Percentiles rank a stretch among this genome's conserved stretches.
Conservation (phyloP, 2,329 filamentous ascomycete genomes). For the Coniochaeta sp. region DNA sequence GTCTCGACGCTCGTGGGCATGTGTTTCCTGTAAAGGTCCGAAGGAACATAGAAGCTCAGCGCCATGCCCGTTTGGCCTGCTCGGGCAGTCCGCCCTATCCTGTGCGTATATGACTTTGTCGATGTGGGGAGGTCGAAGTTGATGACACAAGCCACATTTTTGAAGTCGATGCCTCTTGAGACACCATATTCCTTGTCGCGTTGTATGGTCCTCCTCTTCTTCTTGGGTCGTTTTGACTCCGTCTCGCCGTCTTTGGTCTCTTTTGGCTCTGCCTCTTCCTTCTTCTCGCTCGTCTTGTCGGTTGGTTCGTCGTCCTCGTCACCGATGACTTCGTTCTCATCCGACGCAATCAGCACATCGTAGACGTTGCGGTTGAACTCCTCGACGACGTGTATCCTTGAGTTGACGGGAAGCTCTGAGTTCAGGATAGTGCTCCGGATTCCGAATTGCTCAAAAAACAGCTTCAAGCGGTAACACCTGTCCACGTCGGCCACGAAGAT, state of each 20-base stretch:
- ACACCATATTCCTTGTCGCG: conserved; percentile 85
- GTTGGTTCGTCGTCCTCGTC: conserved; percentile 30
- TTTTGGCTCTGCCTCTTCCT: conserved; percentile 19
- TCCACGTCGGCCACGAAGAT: conserved; percentile 76
- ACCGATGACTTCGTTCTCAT: conserved; percentile 36
- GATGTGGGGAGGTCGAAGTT: conserved; percentile 93
- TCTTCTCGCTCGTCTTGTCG: conserved; percentile 15
- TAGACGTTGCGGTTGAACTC: conserved; percentile 97
- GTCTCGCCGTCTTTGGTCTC: conserved; percentile 16
- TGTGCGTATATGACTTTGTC: conserved; percentile 91
- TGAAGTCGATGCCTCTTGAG: conserved; percentile 94
- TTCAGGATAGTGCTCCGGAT: conserved; percentile 91
- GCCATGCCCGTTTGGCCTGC: conserved; percentile 91
- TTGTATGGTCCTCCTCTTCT: conserved; percentile 59
- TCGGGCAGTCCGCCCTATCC: conserved; percentile 87
- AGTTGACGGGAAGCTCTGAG: conserved; percentile 89
- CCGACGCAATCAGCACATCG: conserved; percentile 94
- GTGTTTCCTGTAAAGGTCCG: conserved; percentile 78
- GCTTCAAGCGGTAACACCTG: conserved; percentile 80
- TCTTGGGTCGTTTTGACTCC: conserved; percentile 32
- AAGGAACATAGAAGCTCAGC: conserved; percentile 87
- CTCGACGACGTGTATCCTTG: conserved; percentile 86
- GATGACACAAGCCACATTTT: conserved; percentile 87
- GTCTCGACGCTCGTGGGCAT: conserved; percentile 73
- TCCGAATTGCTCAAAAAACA: conserved; percentile 95